These are phyloP conservation scores for Scheffersomyces illinoinensis DNA, from an alignment of 1,139 yeast genomes.

Conservation along the genomic window DNA sequence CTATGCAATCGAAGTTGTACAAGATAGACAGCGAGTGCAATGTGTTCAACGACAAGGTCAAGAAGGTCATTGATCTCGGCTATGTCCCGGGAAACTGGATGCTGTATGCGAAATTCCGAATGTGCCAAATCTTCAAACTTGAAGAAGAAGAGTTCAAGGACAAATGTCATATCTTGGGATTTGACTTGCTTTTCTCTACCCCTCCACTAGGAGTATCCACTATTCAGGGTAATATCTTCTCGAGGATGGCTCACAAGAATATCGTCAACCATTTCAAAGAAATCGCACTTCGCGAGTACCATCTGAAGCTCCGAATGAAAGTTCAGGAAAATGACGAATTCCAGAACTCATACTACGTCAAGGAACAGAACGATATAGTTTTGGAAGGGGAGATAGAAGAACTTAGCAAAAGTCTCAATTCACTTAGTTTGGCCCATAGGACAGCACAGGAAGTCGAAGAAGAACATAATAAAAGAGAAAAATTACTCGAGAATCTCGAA, in stretches of 20 bases:
- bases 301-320: conserved; percentile 6
- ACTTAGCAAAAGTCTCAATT: conserved; percentile 14
- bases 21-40: conserved; percentile 29
- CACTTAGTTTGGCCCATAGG: conserved; percentile 12
- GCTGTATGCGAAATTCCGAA: conserved; percentile 56
- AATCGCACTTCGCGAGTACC: conserved; percentile 24
- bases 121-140: conserved; percentile 29
- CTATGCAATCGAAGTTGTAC: conserved; percentile 26
- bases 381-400: conserved; percentile 20
- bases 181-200: conserved; percentile 73
- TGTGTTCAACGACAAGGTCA: conserved; percentile 26
- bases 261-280: conserved; percentile 58
- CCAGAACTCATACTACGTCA: conserved; percentile 25
- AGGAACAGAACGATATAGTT: conserved; percentile 26
- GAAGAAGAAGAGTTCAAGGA: conserved; percentile 52
- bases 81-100: conserved; percentile 98
- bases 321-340: conserved; percentile 1
- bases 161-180: conserved; percentile 74
- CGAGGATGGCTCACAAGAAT: conserved; percentile 62
- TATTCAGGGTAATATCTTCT: conserved; percentile 83
- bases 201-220: conserved; percentile 82
- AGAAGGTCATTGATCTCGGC: conserved; percentile 53
- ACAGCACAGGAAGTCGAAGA: conserved; percentile 9
- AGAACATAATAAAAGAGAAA: conserved; percentile 8
- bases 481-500: conserved; percentile 11